A percentile compares a stretch with the other conserved stretches of the same genome.
Evolutionary conservation across 1,284 basidiomycete genomes (phyloP).

Genomic region (Rhodotorula glutinis): DNA sequence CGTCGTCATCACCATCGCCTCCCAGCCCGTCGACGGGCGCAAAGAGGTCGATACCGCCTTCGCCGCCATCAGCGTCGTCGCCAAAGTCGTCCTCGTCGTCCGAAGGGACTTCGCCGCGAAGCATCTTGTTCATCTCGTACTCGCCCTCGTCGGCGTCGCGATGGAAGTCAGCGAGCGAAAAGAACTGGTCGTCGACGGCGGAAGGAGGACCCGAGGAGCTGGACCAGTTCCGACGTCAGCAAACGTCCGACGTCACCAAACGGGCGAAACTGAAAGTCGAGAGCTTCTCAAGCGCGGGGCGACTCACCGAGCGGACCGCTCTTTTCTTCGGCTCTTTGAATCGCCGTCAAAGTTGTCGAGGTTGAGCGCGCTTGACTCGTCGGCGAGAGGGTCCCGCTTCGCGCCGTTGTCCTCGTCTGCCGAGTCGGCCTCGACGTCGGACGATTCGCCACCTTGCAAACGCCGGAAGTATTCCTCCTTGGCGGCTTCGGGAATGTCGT

Average conservation of each 20-base stretch:
- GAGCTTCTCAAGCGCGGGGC: neutral
- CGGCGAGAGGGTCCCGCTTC: constrained; percentile 32
- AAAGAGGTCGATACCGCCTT: constrained; percentile 49
- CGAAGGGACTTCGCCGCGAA: constrained; percentile 55
- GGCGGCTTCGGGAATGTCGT: constrained; percentile 31
- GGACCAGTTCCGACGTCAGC: neutral
- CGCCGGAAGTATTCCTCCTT: constrained; percentile 55
- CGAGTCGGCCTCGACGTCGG: constrained; percentile 45
- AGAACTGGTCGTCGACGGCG: constrained; percentile 85
- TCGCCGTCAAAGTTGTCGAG: constrained; percentile 39
- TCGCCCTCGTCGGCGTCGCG: constrained; percentile 78
- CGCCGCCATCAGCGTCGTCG: constrained; percentile 51
- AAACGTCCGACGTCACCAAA: neutral
- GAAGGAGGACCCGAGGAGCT: constrained; percentile 23
- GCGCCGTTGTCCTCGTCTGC: constrained; percentile 28
- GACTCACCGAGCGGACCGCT: constrained; percentile 10
- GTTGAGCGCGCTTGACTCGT: constrained; percentile 17
- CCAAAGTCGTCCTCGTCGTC: constrained; percentile 46
- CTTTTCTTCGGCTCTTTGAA: neutral
- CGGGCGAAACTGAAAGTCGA: too few relatives aligned
- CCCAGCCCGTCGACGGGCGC: constrained; percentile 20
- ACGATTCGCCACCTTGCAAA: constrained; percentile 38
- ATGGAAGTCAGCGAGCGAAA: constrained; percentile 85
- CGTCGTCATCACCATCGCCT: constrained; percentile 23
- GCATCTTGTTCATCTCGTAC: constrained; percentile 57